Conservation (phyloP, 139 green algal genomes). For the Micromonas pusilla region DNA sequence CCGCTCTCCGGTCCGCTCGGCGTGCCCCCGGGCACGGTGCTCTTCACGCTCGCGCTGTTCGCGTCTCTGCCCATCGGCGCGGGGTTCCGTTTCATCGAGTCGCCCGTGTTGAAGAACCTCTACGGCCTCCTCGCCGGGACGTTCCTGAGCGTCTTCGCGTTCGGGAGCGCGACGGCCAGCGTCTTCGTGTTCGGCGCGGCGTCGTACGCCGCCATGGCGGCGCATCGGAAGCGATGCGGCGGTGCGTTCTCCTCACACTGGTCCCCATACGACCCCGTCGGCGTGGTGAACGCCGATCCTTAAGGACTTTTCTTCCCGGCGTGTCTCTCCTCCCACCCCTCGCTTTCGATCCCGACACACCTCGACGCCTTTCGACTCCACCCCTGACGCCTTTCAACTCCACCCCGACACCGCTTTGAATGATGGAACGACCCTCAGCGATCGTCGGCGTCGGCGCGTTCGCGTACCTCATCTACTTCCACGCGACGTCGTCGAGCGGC, state of each 20-base stretch:
- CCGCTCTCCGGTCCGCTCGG: not conserved
- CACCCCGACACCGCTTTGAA: too few species aligned
- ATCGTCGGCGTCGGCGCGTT: not conserved
- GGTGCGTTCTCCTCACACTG: too few species aligned
- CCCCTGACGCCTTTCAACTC: too few species aligned
- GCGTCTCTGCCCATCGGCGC: not conserved
- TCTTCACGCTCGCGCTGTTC: not conserved
- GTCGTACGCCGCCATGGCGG: conserved; percentile 1
- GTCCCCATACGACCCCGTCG: too few species aligned
- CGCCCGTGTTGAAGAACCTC: not conserved
- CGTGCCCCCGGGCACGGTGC: not conserved
- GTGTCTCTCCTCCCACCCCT: too few species aligned
- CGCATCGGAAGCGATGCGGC: not conserved
- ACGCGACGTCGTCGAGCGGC: not conserved
- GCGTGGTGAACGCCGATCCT: too few species aligned
- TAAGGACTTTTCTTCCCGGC: too few species aligned
- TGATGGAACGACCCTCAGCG: too few species aligned
- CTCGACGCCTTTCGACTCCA: too few species aligned
- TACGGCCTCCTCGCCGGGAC: not conserved
- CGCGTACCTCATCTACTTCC: conserved; percentile 16
- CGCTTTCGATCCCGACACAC: too few species aligned
- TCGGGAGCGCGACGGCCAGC: not conserved
- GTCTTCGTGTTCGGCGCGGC: not conserved
- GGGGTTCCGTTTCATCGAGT: not conserved
- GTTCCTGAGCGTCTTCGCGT: not conserved